phyloP scores from a whole-genome alignment of 2,329 filamentous ascomycete species.

The Setomelanomma holmii region DNA sequence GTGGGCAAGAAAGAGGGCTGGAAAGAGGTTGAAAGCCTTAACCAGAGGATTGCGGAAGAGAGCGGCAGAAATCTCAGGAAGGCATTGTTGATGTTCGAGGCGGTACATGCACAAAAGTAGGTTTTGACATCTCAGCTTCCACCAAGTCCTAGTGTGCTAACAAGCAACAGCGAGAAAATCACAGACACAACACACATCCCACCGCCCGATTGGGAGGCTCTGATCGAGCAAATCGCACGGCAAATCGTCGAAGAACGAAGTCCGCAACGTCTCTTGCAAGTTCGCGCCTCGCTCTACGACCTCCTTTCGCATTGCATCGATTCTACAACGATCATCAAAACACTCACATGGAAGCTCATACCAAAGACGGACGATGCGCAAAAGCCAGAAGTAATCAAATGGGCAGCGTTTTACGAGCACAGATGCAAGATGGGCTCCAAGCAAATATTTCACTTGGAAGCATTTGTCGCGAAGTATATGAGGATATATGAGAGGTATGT shows the following conservation, averaged over 20 bases:
- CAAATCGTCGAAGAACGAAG: constrained; percentile 94
- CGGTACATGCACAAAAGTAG: constrained; percentile 96
- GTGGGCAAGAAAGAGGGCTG: constrained; percentile 84
- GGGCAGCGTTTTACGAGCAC: constrained; percentile 98
- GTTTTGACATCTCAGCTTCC: no score
- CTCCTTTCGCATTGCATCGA: constrained; percentile 97
- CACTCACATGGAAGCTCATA: constrained; percentile 91
- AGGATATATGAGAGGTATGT: constrained; percentile 86
- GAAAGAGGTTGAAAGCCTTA: constrained; percentile 76
- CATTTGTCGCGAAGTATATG: constrained; percentile 99
- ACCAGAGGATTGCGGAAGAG: constrained; percentile 85
- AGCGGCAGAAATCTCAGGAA: constrained; percentile 89
- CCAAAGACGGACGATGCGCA: constrained; percentile 84
- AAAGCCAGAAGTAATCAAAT: constrained; percentile 91
- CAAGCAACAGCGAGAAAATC: constrained; percentile 76
- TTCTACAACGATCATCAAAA: constrained; percentile 91
- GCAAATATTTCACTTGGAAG: constrained; percentile 97
- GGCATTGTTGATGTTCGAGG: constrained; percentile 95
- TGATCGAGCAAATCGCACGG: constrained; percentile 87
- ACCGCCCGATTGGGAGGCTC: constrained; percentile 94
- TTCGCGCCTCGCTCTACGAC: constrained; percentile 95
- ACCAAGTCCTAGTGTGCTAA: background rate
- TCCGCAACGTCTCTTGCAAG: constrained; percentile 85
- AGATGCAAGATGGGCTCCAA: constrained; percentile 89
- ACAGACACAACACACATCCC: constrained; percentile 88